These are phyloP conservation scores for Fusarium mangiferae DNA, from an alignment of 2,329 filamentous ascomycete genomes.

Conservation along the genomic window DNA sequence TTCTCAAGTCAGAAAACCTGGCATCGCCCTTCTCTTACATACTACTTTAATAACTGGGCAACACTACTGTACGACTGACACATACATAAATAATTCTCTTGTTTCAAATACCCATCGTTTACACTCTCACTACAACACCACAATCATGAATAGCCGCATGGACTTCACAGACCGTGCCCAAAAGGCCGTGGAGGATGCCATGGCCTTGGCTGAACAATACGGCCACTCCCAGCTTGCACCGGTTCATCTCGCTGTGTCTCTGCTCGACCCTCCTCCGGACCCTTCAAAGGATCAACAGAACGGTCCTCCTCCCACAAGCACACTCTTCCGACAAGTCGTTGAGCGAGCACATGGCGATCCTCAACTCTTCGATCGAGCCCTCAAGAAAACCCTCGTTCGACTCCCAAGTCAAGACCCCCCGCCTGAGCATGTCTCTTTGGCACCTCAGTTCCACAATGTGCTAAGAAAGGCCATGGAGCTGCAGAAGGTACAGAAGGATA, in stretches of 20 bases:
- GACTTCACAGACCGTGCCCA: constrained; percentile 95
- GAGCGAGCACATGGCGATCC: constrained; percentile 94
- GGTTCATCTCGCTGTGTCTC: constrained; percentile 85
- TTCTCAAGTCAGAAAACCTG: constrained; percentile 36
- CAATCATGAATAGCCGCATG: constrained; percentile 78
- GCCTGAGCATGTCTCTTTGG: constrained; percentile 85
- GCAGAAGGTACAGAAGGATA: constrained; percentile 97
- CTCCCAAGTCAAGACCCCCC: constrained; percentile 95
- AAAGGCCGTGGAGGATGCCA: constrained; percentile 89
- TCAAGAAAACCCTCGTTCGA: constrained; percentile 92
- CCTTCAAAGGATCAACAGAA: constrained; percentile 87
- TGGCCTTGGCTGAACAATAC: constrained; percentile 88
- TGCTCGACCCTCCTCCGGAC: constrained; percentile 80
- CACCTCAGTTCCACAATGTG: constrained; percentile 83
- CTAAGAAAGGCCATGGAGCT: constrained; percentile 87
- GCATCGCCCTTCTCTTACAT: constrained; percentile 23
- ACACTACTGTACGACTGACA: constrained; percentile 7
- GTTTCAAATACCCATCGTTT: background rate
- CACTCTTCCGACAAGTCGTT: constrained; percentile 94
- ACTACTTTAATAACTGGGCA: constrained; percentile 13
- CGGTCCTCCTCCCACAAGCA: constrained; percentile 70
- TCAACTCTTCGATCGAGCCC: constrained; percentile 84
- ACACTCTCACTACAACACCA: constrained; percentile 8
- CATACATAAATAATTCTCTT: constrained; percentile 7
- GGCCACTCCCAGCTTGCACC: constrained; percentile 91